phyloP scores from a whole-genome alignment of 352 stramenopile species.

The Phytophthora syringae region DNA sequence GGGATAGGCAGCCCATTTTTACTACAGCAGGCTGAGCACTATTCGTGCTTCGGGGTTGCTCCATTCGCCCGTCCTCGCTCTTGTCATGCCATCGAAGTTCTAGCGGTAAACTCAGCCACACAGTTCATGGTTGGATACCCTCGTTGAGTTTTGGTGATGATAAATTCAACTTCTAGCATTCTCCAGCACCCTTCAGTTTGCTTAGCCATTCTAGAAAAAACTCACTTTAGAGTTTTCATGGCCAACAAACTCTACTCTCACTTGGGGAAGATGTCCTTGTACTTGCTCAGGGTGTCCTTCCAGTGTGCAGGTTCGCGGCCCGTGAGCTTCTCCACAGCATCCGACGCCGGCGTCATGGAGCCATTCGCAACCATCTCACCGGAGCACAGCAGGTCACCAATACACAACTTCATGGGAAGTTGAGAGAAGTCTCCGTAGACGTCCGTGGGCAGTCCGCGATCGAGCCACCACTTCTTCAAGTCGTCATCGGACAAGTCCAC shows the following conservation, averaged over 20 bases:
- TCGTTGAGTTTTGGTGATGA: too few species aligned
- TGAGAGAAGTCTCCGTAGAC: slow-evolving; percentile 26
- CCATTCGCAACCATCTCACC: slow-evolving; percentile 22
- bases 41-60: too few species aligned
- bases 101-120: too few species aligned
- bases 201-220: too few species aligned
- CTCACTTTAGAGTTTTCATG: too few species aligned
- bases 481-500: slow-evolving; percentile 22
- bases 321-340: slow-evolving; percentile 24
- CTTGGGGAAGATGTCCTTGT: slow-evolving; percentile 24
- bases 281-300: slow-evolving; percentile 24
- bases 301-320: slow-evolving; percentile 16
- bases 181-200: too few species aligned
- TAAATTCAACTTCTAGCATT: too few species aligned
- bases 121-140: too few species aligned
- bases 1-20: too few species aligned
- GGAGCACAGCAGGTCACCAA: slow-evolving; percentile 20
- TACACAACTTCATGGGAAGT: slow-evolving; percentile 27
- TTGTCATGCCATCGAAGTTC: too few species aligned
- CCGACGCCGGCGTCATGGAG: slow-evolving; percentile 15
- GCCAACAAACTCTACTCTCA: slow-evolving; percentile 7
- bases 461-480: slow-evolving; percentile 23
- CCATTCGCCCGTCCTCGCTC: too few species aligned
- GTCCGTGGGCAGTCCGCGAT: slow-evolving; percentile 14
- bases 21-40: too few species aligned